Percentiles rank a stretch among this genome's conserved stretches.
Conservation (phyloP, 352 stramenopile species). For the Halophytophthora batemanensis region DNA sequence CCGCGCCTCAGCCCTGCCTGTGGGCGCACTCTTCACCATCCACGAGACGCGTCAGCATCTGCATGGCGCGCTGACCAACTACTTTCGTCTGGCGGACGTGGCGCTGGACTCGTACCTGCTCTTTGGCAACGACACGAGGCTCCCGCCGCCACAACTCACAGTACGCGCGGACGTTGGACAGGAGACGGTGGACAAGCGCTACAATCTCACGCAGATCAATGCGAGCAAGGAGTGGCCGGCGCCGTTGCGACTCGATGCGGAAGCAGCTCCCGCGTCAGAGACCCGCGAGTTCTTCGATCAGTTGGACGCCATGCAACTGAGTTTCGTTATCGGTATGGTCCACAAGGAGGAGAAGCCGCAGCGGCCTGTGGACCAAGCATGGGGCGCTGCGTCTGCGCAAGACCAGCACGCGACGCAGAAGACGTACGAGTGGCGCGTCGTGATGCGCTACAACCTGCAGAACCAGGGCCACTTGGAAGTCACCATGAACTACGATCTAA, state of each 20-base stretch:
- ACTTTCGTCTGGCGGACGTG: conserved; percentile 46
- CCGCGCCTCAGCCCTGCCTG: conserved; percentile 49
- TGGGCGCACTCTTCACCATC: conserved; percentile 72
- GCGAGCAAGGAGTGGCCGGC: conserved; percentile 45
- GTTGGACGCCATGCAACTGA: conserved; percentile 61
- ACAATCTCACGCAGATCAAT: conserved; percentile 40
- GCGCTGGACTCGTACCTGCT: conserved; percentile 54
- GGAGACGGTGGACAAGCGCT: conserved; percentile 27
- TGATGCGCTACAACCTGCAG: conserved; percentile 64
- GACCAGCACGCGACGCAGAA: conserved; percentile 12
- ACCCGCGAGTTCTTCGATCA: conserved; percentile 64
- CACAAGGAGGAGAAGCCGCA: conserved; percentile 17
- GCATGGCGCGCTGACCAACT: conserved; percentile 62
- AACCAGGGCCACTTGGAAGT: conserved; percentile 74
- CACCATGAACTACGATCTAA: conserved; percentile 52
- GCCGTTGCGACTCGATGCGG: conserved; percentile 29
- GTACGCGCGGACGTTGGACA: conserved; percentile 33
- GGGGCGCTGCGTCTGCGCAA: no score
- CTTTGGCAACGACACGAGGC: conserved; percentile 22
- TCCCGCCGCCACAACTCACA: conserved; percentile 46
- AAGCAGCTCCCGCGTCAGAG: conserved; percentile 20
- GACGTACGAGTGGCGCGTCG: conserved; percentile 56
- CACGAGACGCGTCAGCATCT: conserved; percentile 65
- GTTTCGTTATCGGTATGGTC: conserved; percentile 48
- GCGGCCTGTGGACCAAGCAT: neutral